Evolutionary conservation across 179 eudicot species (phyloP).

Genomic region (Beta corolliflora): DNA sequence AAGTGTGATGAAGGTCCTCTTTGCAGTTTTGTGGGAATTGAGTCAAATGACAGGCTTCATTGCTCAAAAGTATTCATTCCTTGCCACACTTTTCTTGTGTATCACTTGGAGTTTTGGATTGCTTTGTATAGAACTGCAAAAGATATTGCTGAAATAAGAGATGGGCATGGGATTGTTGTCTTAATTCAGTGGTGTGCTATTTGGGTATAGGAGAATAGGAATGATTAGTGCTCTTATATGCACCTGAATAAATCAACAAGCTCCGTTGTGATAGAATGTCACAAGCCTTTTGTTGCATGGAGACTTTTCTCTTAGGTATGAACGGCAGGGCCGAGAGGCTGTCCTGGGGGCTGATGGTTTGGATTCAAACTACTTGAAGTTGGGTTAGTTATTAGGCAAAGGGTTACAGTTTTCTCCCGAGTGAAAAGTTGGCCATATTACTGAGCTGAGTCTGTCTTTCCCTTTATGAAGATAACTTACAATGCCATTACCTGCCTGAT

Average conservation of each 20-base stretch:
- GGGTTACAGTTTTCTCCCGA: not conserved
- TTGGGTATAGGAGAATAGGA: not conserved
- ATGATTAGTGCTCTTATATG: not conserved
- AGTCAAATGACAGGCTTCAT: not conserved
- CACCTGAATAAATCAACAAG: not conserved
- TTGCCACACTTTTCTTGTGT: not conserved
- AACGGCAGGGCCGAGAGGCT: not conserved
- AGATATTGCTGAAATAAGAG: not conserved
- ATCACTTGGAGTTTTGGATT: not conserved
- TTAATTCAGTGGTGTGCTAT: not conserved
- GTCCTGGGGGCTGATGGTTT: not conserved
- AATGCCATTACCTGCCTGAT: not conserved
- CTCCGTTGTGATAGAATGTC: not conserved
- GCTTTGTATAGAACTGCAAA: not conserved
- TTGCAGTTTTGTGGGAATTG: too few species aligned
- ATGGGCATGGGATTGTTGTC: not conserved
- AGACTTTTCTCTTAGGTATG: not conserved
- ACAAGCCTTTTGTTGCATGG: not conserved
- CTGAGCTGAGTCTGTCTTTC: not conserved
- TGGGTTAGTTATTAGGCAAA: not conserved
- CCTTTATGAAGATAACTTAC: not conserved
- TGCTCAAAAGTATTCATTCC: not conserved
- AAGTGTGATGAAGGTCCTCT: not conserved
- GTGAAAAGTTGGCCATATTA: not conserved
- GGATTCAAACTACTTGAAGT: not conserved